phyloP scores from a whole-genome alignment of 495 filamentous ascomycete species.

The Pyrenula aspistea region DNA sequence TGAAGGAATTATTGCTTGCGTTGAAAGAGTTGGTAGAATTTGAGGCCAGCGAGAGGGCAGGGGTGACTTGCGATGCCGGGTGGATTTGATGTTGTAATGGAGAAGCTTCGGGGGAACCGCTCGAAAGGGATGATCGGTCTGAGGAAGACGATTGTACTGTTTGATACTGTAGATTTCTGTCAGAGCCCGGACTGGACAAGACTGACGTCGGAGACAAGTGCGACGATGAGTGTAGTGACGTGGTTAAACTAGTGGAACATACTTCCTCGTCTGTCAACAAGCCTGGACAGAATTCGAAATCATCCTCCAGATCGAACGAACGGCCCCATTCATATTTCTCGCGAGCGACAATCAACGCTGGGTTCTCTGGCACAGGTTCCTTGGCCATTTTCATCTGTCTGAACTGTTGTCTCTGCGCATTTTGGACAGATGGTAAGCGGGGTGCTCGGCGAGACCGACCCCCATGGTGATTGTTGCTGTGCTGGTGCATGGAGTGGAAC shows the following conservation, averaged over 20 bases:
- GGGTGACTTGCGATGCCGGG: constrained; percentile 61
- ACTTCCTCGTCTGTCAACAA: constrained; percentile 94
- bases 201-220: constrained; percentile 4
- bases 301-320: constrained; percentile 95
- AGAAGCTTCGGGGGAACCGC: constrained; percentile 86
- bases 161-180: constrained; percentile 51
- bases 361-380: constrained; percentile 64
- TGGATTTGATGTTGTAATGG: constrained; percentile 71
- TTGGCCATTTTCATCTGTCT: constrained; percentile 74
- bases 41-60: constrained; percentile 69
- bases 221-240: neutral
- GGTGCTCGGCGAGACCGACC: constrained; percentile 81
- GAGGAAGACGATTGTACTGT: constrained; percentile 80
- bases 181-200: neutral
- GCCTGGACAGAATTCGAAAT: constrained; percentile 90
- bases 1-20: constrained; percentile 39
- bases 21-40: constrained; percentile 54
- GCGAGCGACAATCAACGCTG: constrained; percentile 62
- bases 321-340: constrained; percentile 79
- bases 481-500: constrained; percentile 19
- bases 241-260: constrained; percentile 34
- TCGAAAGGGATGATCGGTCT: constrained; percentile 87
- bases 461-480: constrained; percentile 58
- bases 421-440: constrained; percentile 64
- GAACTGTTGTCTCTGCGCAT: constrained; percentile 67